Percentiles rank a stretch among this genome's conserved stretches.
These are phyloP conservation scores for Basipetospora chlamydospora DNA, from an alignment of 2,329 filamentous ascomycete genomes.

Conservation along the genomic window DNA sequence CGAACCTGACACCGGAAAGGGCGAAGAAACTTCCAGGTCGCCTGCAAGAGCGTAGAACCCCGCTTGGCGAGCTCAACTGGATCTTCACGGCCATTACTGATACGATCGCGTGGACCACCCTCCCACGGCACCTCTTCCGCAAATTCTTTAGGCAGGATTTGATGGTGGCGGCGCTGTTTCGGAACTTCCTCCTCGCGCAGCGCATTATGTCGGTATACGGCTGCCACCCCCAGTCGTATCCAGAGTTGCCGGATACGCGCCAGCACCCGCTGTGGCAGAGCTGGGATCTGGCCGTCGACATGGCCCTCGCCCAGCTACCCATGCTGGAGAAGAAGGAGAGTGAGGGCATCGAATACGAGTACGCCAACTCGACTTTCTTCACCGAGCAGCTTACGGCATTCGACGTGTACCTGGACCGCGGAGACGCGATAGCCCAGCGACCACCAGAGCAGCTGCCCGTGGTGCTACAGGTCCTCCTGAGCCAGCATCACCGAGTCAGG, in stretches of 20 bases:
- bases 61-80: constrained; percentile 94
- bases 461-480: constrained; percentile 86
- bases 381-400: constrained; percentile 95
- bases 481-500: constrained; percentile 83
- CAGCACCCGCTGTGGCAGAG: constrained; percentile 92
- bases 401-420: constrained; percentile 80
- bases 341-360: constrained; percentile 69
- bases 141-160: constrained; percentile 95
- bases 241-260: constrained; percentile 84
- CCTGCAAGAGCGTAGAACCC: constrained; percentile 83
- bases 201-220: constrained; percentile 93
- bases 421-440: constrained; percentile 66
- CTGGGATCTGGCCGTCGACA: constrained; percentile 94
- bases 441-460: constrained; percentile 92
- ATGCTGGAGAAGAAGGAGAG: constrained; percentile 67
- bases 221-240: constrained; percentile 86
- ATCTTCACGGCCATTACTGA: constrained; percentile 99
- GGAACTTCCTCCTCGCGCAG: constrained; percentile 89
- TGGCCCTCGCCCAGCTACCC: constrained; percentile 80
- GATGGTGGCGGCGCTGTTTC: constrained; percentile 96
- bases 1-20: constrained; percentile 59
- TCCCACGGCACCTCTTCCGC: constrained; percentile 82
- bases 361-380: constrained; percentile 90
- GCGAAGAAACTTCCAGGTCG: constrained; percentile 82
- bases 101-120: constrained; percentile 94